Base-by-base conservation (phyloP, 225 moss, liverwort and hornwort genomes). In the Rhytidiadelphus loreus region DNA sequence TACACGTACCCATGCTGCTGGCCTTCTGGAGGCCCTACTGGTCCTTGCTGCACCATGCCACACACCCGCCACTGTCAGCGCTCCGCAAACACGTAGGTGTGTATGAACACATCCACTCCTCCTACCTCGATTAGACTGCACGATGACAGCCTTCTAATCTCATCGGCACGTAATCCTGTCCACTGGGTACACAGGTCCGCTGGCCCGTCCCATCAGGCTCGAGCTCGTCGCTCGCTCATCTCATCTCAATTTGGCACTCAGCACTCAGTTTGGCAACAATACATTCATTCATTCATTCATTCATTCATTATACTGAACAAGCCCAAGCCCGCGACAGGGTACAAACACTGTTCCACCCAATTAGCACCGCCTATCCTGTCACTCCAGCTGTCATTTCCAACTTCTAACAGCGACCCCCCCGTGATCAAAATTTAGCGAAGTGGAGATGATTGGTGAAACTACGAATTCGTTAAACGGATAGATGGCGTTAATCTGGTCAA, bases 1-100 rank as follows among this genome's bases (percentile, higher is more conserved):
- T 96, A 99, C 85, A 97, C 94, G 91, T 90, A 99, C 59, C 97
- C 93, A 88, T 96, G 98, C 92, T 97, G 98, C 92, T 97, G 99
- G 41, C 96, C 96, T 83, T 99, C 99, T 12, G 97, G 93, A 64
- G 96, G 95, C n/a, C 95, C 95, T 16, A 97, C 90, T 55, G 97
- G 95, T 26, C 96, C 95, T 94, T 96, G 96, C 76, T 91, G 76
- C 88, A 88, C 55, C 65, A 85, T 80, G 71, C 71, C 86, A 87
- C 89, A 83, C 77, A 46, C 18, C 77, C 43, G 82, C 59, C 82
- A 88, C 86, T 21, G 32, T 92, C 92, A 92, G 83, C 53, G 61
- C 73, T 83, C 59, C 57, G 72, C 86, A 64, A 57, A 63, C 56
- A 41, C 48, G 32, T 12, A 24, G 35, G 26, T 60, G 62, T 7